Conservation (phyloP, 1,284 basidiomycete genomes). For the Leccinum fallax region DNA sequence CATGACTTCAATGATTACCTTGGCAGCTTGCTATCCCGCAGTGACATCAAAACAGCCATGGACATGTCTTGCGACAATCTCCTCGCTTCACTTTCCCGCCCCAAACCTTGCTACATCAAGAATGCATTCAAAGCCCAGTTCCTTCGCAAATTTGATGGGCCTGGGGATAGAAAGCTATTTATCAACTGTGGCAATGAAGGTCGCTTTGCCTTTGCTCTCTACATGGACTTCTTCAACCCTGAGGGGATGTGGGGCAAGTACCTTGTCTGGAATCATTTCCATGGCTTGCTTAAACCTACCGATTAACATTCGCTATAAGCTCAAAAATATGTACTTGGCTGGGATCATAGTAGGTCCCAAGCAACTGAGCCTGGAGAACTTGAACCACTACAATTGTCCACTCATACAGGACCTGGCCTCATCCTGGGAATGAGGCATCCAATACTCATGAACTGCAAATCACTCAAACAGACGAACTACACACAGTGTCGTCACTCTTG, state of each 20-base stretch:
- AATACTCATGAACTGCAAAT: background rate
- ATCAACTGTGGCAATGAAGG: background rate
- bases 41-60: background rate
- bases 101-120: background rate
- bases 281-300: background rate
- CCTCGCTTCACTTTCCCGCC: background rate
- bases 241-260: background rate
- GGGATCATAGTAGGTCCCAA: background rate
- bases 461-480: background rate
- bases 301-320: background rate
- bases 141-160: background rate
- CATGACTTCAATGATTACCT: slow-evolving; percentile 6
- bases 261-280: background rate
- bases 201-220: background rate
- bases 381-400: background rate
- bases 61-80: slow-evolving; percentile 1
- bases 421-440: background rate
- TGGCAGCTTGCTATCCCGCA: background rate
- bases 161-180: background rate
- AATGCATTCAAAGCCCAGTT: background rate
- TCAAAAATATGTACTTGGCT: background rate
- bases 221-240: background rate
- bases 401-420: background rate
- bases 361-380: background rate
- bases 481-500: background rate